phyloP scores from a whole-genome alignment of 495 filamentous ascomycete species.

The Terfezia boudieri region DNA sequence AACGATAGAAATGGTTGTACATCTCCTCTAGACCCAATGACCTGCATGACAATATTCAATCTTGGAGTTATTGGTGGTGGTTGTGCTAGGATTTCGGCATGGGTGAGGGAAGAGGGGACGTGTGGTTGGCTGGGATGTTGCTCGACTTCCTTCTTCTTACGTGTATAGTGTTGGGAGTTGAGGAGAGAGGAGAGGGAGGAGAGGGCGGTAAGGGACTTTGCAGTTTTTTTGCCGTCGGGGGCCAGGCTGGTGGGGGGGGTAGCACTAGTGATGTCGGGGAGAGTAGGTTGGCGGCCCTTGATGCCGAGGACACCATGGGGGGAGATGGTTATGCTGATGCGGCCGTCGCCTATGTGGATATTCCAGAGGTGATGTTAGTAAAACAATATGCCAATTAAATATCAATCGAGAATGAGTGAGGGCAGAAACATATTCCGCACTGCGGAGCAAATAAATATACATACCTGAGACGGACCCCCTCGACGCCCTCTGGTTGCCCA shows the following conservation, averaged over 20 bases:
- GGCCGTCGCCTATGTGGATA: neutral
- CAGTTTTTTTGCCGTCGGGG: slow-evolving; percentile 1
- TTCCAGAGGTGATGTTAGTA: too few relatives aligned
- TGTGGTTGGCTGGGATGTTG: neutral
- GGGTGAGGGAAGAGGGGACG: neutral
- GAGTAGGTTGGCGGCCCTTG: neutral
- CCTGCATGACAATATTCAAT: slow-evolving; percentile 58
- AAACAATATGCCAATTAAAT: too few relatives aligned
- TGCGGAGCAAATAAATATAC: too few relatives aligned
- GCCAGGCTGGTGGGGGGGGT: neutral
- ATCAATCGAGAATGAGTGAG: too few relatives aligned
- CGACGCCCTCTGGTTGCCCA: too few relatives aligned
- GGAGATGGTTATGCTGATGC: slow-evolving; percentile 6
- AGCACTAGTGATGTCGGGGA: neutral
- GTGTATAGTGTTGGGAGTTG: neutral
- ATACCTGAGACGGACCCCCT: too few relatives aligned
- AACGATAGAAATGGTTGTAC: slow-evolving; percentile 57
- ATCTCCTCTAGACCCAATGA: slow-evolving; percentile 54
- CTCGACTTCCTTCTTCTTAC: neutral
- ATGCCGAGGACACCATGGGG: slow-evolving; percentile 6
- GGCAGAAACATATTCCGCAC: too few relatives aligned
- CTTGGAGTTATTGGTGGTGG: neutral
- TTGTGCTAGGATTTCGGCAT: neutral
- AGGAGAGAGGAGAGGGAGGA: neutral
- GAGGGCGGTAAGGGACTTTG: neutral